Evolutionary conservation across 768 basidiomycete genomes (phyloP).

Genomic region (Pulveroboletus frians): DNA sequence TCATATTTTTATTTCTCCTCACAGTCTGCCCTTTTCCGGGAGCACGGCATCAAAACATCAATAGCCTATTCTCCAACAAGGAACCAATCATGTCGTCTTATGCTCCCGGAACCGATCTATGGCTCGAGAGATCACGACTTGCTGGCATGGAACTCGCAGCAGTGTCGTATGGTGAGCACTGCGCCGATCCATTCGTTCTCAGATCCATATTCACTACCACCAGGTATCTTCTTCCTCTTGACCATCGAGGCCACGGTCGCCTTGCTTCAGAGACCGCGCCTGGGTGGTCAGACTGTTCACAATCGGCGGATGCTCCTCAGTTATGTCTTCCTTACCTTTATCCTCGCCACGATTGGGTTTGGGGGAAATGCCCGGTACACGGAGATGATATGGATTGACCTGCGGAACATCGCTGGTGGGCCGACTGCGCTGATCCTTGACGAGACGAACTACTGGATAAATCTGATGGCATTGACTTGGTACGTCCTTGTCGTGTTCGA

Average conservation of each 20-base stretch:
- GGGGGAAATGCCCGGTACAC: constrained; percentile 25
- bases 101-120: constrained; percentile 18
- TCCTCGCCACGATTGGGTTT: constrained; percentile 24
- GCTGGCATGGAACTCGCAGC: constrained; percentile 18
- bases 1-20: too few relatives aligned
- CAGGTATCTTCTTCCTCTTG: constrained; percentile 22
- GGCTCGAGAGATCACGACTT: constrained; percentile 26
- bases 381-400: constrained; percentile 31
- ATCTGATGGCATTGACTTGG: constrained; percentile 17
- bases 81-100: constrained; percentile 12
- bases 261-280: constrained; percentile 3
- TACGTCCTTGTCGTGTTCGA: constrained; percentile 2
- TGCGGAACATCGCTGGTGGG: constrained; percentile 16
- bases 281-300: not conserved
- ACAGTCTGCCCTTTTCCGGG: not conserved
- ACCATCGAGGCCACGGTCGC: constrained; percentile 15
- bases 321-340: constrained; percentile 25
- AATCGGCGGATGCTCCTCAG: constrained; percentile 9
- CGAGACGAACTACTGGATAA: constrained; percentile 15
- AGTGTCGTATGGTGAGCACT: constrained; percentile 20
- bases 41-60: not conserved
- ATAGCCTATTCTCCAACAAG: not conserved
- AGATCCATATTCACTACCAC: not conserved
- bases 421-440: constrained; percentile 11
- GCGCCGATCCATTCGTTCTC: not conserved